phyloP scores from a whole-genome alignment of 2,329 filamentous ascomycete genomes.

The Macroventuria anomochaeta region DNA sequence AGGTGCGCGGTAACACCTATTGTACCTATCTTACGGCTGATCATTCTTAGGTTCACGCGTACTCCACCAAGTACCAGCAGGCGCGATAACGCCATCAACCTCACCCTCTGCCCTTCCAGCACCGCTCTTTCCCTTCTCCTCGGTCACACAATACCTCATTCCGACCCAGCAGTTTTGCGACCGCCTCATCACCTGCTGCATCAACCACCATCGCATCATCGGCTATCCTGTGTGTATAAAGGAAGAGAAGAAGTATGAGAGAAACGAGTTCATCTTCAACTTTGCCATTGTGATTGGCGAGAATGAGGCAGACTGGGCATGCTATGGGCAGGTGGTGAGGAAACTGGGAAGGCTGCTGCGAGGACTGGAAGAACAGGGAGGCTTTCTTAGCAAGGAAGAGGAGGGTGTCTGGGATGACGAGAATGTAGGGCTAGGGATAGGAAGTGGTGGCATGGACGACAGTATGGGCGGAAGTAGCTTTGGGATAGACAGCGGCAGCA shows the following conservation, averaged over 20 bases:
- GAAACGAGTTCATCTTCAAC: constrained; percentile 99
- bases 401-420: constrained; percentile 44
- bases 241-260: constrained; percentile 78
- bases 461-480: constrained; percentile 31
- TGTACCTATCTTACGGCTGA: constrained; percentile 2
- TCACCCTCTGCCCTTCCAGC: constrained; percentile 56
- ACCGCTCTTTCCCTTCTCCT: constrained; percentile 82
- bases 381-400: constrained; percentile 74
- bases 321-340: constrained; percentile 83
- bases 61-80: constrained; percentile 68
- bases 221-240: constrained; percentile 86
- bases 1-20: constrained; percentile 26
- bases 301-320: constrained; percentile 69
- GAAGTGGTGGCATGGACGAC: constrained; percentile 9
- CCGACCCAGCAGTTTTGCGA: constrained; percentile 95
- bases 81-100: constrained; percentile 57
- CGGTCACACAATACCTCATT: constrained; percentile 90
- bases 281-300: constrained; percentile 84
- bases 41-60: constrained; percentile 64
- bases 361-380: constrained; percentile 89
- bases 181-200: constrained; percentile 77
- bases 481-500: constrained; percentile 49
- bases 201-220: constrained; percentile 80
- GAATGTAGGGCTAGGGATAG: constrained; percentile 9
- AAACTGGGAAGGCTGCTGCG: constrained; percentile 86